These are phyloP conservation scores for Phellinidium pouzarii DNA, from an alignment of 1,284 basidiomycete species.

Conservation along the genomic window DNA sequence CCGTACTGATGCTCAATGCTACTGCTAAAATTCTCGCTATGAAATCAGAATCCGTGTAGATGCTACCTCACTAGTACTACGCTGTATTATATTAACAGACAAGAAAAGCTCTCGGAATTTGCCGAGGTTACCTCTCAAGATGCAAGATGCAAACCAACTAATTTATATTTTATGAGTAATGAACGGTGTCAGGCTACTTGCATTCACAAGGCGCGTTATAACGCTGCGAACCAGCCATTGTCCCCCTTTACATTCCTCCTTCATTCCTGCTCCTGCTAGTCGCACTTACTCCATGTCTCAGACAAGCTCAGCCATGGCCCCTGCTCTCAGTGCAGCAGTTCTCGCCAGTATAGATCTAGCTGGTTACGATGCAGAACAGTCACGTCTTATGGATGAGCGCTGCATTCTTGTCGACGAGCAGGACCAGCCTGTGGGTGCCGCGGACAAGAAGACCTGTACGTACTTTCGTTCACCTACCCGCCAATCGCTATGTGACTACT, in stretches of 20 bases:
- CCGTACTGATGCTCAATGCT: too few relatives aligned
- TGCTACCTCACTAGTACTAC: neutral
- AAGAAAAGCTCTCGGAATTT: conserved; percentile 9
- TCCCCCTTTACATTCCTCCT: conserved; percentile 19
- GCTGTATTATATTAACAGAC: neutral
- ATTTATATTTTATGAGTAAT: too few relatives aligned
- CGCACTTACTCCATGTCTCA: conserved; percentile 3
- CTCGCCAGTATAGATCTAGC: conserved; percentile 68
- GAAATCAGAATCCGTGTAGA: too few relatives aligned
- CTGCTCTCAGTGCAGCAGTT: conserved; percentile 18
- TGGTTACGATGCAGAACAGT: conserved; percentile 76
- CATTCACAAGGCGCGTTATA: conserved; percentile 1
- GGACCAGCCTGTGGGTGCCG: conserved; percentile 84
- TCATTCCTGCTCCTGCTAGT: conserved; percentile 11
- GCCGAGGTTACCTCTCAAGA: too few relatives aligned
- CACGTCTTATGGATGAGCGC: conserved; percentile 92
- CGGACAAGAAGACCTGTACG: conserved; percentile 96
- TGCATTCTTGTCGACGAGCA: conserved; percentile 94
- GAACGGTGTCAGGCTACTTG: conserved; percentile 9
- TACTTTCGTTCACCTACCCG: conserved; percentile 16
- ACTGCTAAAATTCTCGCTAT: too few relatives aligned
- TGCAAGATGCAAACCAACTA: too few relatives aligned
- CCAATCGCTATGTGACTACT: neutral
- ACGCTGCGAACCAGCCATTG: neutral
- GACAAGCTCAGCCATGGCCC: conserved; percentile 21